Percentiles rank a stretch among this genome's conserved stretches.
phyloP scores from a whole-genome alignment of 352 stramenopile genomes.

The Pythium sp. region DNA sequence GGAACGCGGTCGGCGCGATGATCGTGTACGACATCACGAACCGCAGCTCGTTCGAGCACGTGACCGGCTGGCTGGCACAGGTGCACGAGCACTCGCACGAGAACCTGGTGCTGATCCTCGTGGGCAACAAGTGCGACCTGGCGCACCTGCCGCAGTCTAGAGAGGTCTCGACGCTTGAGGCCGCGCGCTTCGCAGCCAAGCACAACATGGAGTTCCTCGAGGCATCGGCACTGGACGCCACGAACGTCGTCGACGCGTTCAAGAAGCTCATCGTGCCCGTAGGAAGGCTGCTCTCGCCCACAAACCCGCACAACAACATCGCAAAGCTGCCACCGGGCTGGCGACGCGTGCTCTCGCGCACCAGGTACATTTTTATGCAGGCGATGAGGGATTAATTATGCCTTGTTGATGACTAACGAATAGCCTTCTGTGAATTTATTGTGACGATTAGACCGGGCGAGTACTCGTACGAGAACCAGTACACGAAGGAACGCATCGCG shows the following conservation, averaged over 20 bases:
- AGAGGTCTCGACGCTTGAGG: slow-evolving; percentile 85
- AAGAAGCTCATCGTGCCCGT: slow-evolving; percentile 88
- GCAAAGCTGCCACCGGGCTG: slow-evolving; percentile 64
- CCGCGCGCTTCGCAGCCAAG: slow-evolving; percentile 71
- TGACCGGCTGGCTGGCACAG: slow-evolving; percentile 73
- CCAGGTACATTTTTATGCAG: slow-evolving; percentile 27
- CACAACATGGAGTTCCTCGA: slow-evolving; percentile 88
- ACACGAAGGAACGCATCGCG: slow-evolving; percentile 85
- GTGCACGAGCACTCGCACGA: slow-evolving; percentile 82
- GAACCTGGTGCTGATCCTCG: slow-evolving; percentile 79
- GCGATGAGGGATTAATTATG: not conserved
- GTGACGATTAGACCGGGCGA: slow-evolving; percentile 53
- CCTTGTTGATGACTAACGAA: not conserved
- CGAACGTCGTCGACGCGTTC: slow-evolving; percentile 86
- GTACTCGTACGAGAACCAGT: slow-evolving; percentile 89
- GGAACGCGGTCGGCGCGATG: slow-evolving; percentile 88
- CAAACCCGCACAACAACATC: slow-evolving; percentile 53
- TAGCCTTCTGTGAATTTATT: not conserved
- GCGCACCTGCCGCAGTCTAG: slow-evolving; percentile 69
- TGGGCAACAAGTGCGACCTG: slow-evolving; percentile 89
- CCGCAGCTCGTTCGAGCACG: slow-evolving; percentile 78
- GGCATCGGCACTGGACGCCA: slow-evolving; percentile 80
- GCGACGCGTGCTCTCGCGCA: slow-evolving; percentile 79
- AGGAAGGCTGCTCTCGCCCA: slow-evolving; percentile 67
- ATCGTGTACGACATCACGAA: slow-evolving; percentile 93